Conservation (phyloP, 495 filamentous ascomycete genomes). For the Daldinia concentrica region DNA sequence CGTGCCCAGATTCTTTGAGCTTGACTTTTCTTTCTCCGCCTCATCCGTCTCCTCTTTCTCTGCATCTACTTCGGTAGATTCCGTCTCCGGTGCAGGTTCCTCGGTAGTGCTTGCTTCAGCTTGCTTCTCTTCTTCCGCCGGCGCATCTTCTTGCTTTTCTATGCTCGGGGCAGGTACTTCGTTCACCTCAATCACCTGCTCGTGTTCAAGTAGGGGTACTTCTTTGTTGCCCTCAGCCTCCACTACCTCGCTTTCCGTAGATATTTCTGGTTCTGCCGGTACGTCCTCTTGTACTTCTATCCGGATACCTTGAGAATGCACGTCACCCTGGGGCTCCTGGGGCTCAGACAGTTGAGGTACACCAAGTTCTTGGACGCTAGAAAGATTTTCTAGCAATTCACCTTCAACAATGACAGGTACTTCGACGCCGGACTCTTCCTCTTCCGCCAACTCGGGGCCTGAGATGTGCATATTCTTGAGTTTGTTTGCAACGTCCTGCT, state of each 20-base stretch:
- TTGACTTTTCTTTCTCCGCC: slow-evolving; percentile 23
- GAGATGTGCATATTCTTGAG: slow-evolving; percentile 54
- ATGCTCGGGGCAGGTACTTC: slow-evolving; percentile 36
- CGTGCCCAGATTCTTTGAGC: slow-evolving; percentile 22
- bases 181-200: slow-evolving; percentile 43
- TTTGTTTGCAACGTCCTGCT: slow-evolving; percentile 53
- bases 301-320: slow-evolving; percentile 17
- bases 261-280: slow-evolving; percentile 38
- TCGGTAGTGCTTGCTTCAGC: slow-evolving; percentile 10
- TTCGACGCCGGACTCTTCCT: slow-evolving; percentile 54
- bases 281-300: slow-evolving; percentile 36
- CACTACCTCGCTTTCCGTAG: slow-evolving; percentile 37
- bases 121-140: slow-evolving; percentile 17
- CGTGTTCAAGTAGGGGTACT: slow-evolving; percentile 23
- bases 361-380: slow-evolving; percentile 15
- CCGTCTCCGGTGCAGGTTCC: slow-evolving; percentile 10
- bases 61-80: slow-evolving; percentile 31
- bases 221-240: slow-evolving; percentile 34
- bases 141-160: slow-evolving; percentile 32
- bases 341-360: slow-evolving; percentile 8
- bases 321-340: slow-evolving; percentile 5
- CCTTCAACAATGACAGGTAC: slow-evolving; percentile 59
- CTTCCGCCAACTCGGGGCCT: slow-evolving; percentile 49
- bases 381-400: slow-evolving; percentile 35
- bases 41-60: slow-evolving; percentile 17